These are phyloP conservation scores for Sphaerosporella brunnea DNA, from an alignment of 495 filamentous ascomycete genomes.

Conservation along the genomic window DNA sequence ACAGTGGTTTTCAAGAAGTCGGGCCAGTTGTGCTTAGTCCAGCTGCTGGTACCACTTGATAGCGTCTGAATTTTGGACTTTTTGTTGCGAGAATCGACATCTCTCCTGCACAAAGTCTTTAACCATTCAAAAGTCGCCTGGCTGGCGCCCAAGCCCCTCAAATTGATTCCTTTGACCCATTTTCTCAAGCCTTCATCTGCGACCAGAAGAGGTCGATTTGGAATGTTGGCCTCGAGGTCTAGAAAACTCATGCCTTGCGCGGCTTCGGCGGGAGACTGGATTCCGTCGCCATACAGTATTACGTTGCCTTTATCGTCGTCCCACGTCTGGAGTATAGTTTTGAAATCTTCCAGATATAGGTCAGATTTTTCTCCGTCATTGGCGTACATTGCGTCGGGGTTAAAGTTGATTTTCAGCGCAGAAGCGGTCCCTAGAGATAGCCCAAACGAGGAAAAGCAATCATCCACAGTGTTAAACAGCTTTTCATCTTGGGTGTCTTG, in stretches of 20 bases:
- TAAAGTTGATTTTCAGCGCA: constrained; percentile 9
- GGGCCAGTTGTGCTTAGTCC: constrained; percentile 23
- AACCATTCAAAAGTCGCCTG: constrained; percentile 52
- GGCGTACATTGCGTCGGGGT: not conserved
- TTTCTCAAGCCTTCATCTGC: constrained; percentile 38
- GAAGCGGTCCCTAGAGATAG: constrained; percentile 20
- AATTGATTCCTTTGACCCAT: constrained; percentile 40
- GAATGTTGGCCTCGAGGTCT: constrained; percentile 21
- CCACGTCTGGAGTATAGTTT: constrained; percentile 38
- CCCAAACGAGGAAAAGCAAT: constrained; percentile 19
- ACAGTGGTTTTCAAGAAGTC: constrained; percentile 16
- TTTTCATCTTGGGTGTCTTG: constrained; percentile 25
- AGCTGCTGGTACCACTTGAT: constrained; percentile 12
- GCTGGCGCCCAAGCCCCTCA: constrained; percentile 39
- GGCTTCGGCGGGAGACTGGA: constrained; percentile 25
- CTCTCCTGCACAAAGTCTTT: constrained; percentile 36
- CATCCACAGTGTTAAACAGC: constrained; percentile 23
- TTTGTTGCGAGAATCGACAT: constrained; percentile 19
- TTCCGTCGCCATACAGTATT: constrained; percentile 37
- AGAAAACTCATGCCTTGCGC: constrained; percentile 25
- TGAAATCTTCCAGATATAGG: constrained; percentile 34
- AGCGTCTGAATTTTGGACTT: constrained; percentile 7
- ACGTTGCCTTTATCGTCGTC: constrained; percentile 41
- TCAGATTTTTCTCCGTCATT: constrained; percentile 11
- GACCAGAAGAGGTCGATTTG: constrained; percentile 30